phyloP scores from a whole-genome alignment of 805 yeast genomes.

The Jamesozyma piceae region DNA sequence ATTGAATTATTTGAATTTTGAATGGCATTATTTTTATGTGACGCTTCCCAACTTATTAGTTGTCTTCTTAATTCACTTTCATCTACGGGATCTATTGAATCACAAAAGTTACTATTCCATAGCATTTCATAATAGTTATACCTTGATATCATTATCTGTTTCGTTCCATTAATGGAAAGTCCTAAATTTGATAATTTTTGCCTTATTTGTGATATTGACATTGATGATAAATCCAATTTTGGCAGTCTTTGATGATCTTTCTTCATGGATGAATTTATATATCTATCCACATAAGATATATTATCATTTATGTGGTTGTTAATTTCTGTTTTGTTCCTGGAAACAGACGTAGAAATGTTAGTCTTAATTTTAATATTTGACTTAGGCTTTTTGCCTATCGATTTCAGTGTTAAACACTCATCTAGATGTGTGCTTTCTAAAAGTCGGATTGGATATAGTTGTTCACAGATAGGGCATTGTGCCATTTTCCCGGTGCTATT shows the following conservation, averaged over 20 bases:
- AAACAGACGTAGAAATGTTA: neutral
- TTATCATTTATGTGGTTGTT: neutral
- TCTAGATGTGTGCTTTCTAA: slow-evolving; percentile 57
- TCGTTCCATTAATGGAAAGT: slow-evolving; percentile 54
- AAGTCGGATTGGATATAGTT: slow-evolving; percentile 43
- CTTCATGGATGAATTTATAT: slow-evolving; percentile 33
- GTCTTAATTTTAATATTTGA: neutral
- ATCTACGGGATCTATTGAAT: slow-evolving; percentile 54
- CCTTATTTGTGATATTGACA: slow-evolving; percentile 51
- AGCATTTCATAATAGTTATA: slow-evolving; percentile 68
- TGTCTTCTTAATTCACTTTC: slow-evolving; percentile 46
- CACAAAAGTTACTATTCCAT: slow-evolving; percentile 69
- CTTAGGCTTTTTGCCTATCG: slow-evolving; percentile 7
- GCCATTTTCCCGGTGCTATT: slow-evolving; percentile 30
- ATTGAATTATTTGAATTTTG: slow-evolving; percentile 16
- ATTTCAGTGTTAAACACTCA: slow-evolving; percentile 38
- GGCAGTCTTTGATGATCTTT: slow-evolving; percentile 37
- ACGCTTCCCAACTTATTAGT: slow-evolving; percentile 59
- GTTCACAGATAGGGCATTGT: slow-evolving; percentile 60
- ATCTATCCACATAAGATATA: slow-evolving; percentile 14
- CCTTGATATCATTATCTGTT: slow-evolving; percentile 55
- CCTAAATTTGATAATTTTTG: slow-evolving; percentile 46
- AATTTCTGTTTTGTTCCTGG: neutral
- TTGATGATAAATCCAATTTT: slow-evolving; percentile 53
- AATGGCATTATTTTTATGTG: slow-evolving; percentile 14